Base-by-base conservation (phyloP, 805 yeast species). In the Saccharomyces paradoxus region DNA sequence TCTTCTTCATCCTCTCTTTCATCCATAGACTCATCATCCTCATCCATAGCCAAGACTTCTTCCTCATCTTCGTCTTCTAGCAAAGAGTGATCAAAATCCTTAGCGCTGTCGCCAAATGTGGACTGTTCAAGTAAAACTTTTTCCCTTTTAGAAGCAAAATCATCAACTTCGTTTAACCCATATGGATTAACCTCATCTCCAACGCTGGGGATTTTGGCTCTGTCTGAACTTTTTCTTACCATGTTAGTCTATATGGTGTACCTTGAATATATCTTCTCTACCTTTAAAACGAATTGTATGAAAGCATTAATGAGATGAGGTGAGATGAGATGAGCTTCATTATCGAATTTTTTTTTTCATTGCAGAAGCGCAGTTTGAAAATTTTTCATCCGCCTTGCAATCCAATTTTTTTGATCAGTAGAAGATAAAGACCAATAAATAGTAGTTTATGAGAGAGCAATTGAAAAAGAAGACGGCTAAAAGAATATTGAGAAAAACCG, bases 131-230 rank as follows among this genome's bases (percentile, higher is more conserved):
- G 70, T 50, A 84, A 62, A 10, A 83, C 65, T 63, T 80, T 77
- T 62, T 85, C 89, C 60, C 74, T 75, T 52, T 78, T 80, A 6
- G 80, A 78, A 58, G 81, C 82, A 68, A 85, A 86, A 10, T 79
- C 81, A 62, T 86, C 92, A 9, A 86, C 83, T 60, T 86, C 91
- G 66, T 82, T 82, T 30, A 80, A 64, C 1, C 82, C 87, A 57
- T 78, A 72, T 4, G 68, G 63, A 52, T 74, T 76, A 22, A 63
- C 71, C 13, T 60, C 59, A 28, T 56, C 58, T 22, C 10, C 37
- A 37, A 17, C 22, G 8, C 12, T 17, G 24, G 37, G 66, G 63
- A 48, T 58, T 62, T 37, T 37, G 12, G 12, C 9, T 48, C 50
- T 56, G 57, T 56, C 61, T 47, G 58, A 30, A 58, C 64, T 63